Percentiles rank a stretch among this genome's conserved stretches.
phyloP scores from a whole-genome alignment of 805 yeast genomes.

The Saccharomycopsis selenospora region DNA sequence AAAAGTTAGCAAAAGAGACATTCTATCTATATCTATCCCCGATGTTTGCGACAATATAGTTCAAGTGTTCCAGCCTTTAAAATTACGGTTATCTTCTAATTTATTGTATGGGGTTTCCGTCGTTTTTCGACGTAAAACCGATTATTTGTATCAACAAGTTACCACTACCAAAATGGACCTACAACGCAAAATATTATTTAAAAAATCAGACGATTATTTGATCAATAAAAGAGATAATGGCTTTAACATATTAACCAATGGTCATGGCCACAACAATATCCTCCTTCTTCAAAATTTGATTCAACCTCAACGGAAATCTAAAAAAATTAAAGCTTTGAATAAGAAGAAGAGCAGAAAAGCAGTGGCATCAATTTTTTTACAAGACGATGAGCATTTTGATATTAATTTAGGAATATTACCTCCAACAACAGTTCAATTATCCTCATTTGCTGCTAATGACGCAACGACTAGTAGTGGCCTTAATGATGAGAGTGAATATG shows the following conservation, averaged over 20 bases:
- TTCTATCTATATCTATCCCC: constrained; percentile 37
- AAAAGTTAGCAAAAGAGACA: constrained; percentile 29
- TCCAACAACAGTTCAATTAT: constrained; percentile 2
- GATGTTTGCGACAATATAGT: constrained; percentile 31
- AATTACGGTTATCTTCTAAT: constrained; percentile 32
- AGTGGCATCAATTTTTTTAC: constrained; percentile 18
- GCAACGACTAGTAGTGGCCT: background rate
- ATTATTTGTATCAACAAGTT: constrained; percentile 32
- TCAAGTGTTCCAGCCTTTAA: constrained; percentile 20
- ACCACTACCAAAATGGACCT: constrained; percentile 4
- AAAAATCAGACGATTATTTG: background rate
- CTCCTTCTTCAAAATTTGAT: too few species aligned
- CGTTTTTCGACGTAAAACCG: constrained; percentile 41
- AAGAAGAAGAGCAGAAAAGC: background rate
- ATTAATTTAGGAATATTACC: constrained; percentile 30
- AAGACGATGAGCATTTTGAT: constrained; percentile 36
- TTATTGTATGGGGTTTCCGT: constrained; percentile 41
- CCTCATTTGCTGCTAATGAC: background rate
- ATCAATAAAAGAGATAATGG: background rate
- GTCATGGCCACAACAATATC: background rate
- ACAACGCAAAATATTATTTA: constrained; percentile 1
- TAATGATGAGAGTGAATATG: too few species aligned
- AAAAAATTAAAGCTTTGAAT: background rate
- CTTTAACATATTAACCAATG: background rate
- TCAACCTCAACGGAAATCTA: background rate